These are phyloP conservation scores for Pilobolus umbonatus DNA, from an alignment of 192 early-diverging fungal genomes.

Conservation along the genomic window DNA sequence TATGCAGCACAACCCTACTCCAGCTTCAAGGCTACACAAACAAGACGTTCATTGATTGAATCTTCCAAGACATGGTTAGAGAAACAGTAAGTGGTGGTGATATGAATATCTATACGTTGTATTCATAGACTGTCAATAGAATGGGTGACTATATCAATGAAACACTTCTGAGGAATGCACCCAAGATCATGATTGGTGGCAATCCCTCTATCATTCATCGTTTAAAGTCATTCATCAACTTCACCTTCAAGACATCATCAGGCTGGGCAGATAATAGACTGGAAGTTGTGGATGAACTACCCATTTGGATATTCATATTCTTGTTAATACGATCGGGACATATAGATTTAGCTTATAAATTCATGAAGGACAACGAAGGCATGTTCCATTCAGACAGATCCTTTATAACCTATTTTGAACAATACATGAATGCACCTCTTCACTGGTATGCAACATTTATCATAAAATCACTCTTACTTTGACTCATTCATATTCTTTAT, in stretches of 20 bases:
- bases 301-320: slow-evolving; percentile 88
- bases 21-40: neutral
- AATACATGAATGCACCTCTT: slow-evolving; percentile 52
- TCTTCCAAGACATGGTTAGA: slow-evolving; percentile 53
- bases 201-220: slow-evolving; percentile 68
- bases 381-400: slow-evolving; percentile 56
- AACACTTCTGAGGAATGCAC: slow-evolving; percentile 52
- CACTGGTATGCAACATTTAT: slow-evolving; percentile 15
- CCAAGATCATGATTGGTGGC: slow-evolving; percentile 73
- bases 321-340: slow-evolving; percentile 76
- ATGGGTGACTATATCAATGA: slow-evolving; percentile 44
- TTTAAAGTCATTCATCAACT: slow-evolving; percentile 65
- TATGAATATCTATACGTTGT: neutral
- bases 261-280: slow-evolving; percentile 36
- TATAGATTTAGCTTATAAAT: slow-evolving; percentile 60
- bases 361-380: slow-evolving; percentile 52
- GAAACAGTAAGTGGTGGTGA: slow-evolving; percentile 36
- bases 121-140: neutral
- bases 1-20: neutral
- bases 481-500: neutral
- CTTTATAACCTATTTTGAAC: slow-evolving; percentile 69
- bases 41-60: neutral
- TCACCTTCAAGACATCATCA: slow-evolving; percentile 60
- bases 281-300: slow-evolving; percentile 47
- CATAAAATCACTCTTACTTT: neutral